Evolutionary conservation across 495 filamentous ascomycete species (phyloP), one percentile per base, ranked within the genome.

Genomic region (Pyronema omphalodes): DNA sequence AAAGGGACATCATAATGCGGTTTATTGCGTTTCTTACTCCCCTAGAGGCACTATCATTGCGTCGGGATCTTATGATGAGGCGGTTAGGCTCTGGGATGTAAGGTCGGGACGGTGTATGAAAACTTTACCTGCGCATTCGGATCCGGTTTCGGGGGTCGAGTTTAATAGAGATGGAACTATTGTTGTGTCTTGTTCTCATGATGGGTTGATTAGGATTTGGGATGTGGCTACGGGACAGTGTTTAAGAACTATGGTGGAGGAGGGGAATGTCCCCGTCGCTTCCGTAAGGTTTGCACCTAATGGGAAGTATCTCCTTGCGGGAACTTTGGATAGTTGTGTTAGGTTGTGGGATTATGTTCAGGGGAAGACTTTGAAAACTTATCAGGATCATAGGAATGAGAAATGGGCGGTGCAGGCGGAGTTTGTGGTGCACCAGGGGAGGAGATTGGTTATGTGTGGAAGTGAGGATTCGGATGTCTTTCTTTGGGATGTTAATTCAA

Each of bases 31-130:
- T 46, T 86, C 88, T 17, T 98, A 95, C 68, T 85, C 84, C 12
- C 91, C 93, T 0, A 94, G 94, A 68, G 93, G 91, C 37, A 96
- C 95, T 62, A 94, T 94, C 61, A 76, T 98, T 14, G 91, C 83
- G 37, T 88, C 83, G 54, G 93, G 91, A 14, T 89, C 84, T 60
- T 96, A 94, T 68, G 91, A 96, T 61, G 91, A 98, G 72, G 91
- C 93, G 7, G 84, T 98, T 0, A 93, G 94, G 58, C 68, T 96
- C 19, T 98, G 91, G 91, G 91, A 96, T 68, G 83, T 96, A 3
- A 77, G 91, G 0, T 81, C 85, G 0, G 86, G 83, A 3, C 70
- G 78, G 23, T 70, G 85, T 45, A 89, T 98, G 87, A 77, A 86
- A 47, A 88, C 83, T 47, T 73, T 96, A 43, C 91, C 91, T 3